Percentiles rank a stretch among this genome's conserved stretches.
phyloP scores from a whole-genome alignment of 2,329 filamentous ascomycete species.

The Fusarium newnesense region DNA sequence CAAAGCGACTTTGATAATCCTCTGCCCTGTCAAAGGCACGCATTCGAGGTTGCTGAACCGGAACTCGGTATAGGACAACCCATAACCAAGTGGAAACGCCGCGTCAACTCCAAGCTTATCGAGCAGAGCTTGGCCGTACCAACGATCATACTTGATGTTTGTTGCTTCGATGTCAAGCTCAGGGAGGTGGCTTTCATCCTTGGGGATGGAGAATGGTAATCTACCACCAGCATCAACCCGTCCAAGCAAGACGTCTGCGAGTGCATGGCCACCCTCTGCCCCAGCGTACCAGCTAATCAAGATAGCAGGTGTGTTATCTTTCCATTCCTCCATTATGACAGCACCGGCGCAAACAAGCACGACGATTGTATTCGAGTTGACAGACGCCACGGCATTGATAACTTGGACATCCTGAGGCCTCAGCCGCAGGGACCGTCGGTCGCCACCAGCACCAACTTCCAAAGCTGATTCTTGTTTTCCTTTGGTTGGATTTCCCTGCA shows the following conservation, averaged over 20 bases:
- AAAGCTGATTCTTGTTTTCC: neutral
- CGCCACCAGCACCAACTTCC: conserved; percentile 28
- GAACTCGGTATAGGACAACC: conserved; percentile 35
- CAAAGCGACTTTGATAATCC: neutral
- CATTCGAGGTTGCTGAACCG: neutral
- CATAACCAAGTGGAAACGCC: conserved; percentile 34
- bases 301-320: conserved; percentile 8
- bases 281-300: conserved; percentile 37
- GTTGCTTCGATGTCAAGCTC: conserved; percentile 24
- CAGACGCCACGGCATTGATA: conserved; percentile 14
- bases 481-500: neutral
- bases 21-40: neutral
- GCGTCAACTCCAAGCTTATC: conserved; percentile 22
- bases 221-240: conserved; percentile 4
- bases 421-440: conserved; percentile 24
- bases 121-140: conserved; percentile 34
- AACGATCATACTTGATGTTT: conserved; percentile 25
- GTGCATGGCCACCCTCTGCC: conserved; percentile 28
- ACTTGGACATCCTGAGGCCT: conserved; percentile 22
- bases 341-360: conserved; percentile 30
- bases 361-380: conserved; percentile 21
- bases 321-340: conserved; percentile 37
- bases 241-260: conserved; percentile 31
- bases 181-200: conserved; percentile 26
- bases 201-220: conserved; percentile 34